phyloP scores from a whole-genome alignment of 139 green algal species.

The Volvox africanus region DNA sequence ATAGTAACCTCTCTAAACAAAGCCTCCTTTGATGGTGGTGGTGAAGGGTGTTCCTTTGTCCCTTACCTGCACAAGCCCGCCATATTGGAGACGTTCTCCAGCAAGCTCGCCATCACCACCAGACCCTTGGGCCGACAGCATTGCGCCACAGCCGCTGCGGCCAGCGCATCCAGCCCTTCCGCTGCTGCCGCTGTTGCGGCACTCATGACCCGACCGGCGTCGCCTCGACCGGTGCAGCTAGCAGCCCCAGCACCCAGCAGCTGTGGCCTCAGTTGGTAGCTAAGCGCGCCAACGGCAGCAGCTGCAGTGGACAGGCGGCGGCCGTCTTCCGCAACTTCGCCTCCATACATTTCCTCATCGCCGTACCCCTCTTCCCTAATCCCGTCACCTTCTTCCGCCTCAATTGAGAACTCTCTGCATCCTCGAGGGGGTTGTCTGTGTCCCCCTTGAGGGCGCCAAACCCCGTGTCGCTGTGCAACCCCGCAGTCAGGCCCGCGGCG shows the following conservation, averaged over 20 bases:
- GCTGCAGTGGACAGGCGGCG: too few species aligned
- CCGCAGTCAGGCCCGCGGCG: background rate
- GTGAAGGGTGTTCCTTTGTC: too few species aligned
- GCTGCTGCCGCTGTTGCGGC: background rate
- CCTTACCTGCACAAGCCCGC: slow-evolving; percentile 76
- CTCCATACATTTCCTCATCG: background rate
- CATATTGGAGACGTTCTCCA: slow-evolving; percentile 89
- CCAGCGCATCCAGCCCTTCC: slow-evolving; percentile 24
- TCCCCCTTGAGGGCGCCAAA: background rate
- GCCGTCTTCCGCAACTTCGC: background rate
- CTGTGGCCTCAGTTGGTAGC: slow-evolving; percentile 37
- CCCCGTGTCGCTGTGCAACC: background rate
- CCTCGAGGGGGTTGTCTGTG: too few species aligned
- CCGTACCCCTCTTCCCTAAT: background rate
- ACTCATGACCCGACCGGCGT: slow-evolving; percentile 62
- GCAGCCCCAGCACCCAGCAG: background rate
- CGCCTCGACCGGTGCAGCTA: slow-evolving; percentile 47
- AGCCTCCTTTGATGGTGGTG: too few species aligned
- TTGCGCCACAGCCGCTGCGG: background rate
- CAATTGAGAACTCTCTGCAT: background rate
- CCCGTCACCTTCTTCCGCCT: background rate
- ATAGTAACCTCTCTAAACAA: too few species aligned
- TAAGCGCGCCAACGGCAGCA: slow-evolving; percentile 1
- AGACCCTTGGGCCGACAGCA: slow-evolving; percentile 61
- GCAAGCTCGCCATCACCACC: slow-evolving; percentile 86